Base-by-base conservation (phyloP, 2,329 filamentous ascomycete species). In the Kalaharituber pfeilii region DNA sequence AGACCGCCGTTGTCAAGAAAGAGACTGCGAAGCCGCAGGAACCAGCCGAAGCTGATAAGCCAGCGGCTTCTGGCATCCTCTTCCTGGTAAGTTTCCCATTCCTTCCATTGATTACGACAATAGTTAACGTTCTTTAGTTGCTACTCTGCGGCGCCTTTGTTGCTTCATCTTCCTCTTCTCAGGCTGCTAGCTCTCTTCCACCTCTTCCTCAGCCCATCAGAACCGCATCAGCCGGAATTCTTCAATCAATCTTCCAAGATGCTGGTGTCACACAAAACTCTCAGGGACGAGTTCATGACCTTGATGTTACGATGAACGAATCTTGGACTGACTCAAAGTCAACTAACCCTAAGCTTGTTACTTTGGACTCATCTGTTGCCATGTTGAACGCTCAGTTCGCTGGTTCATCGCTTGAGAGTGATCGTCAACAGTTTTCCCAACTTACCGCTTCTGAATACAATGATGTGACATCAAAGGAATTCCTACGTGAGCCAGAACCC, bases 61-160 rank as follows among this genome's bases (percentile, higher is more conserved):
- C 77, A 56, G 76, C 81, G 57, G 84, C 88, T 64, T 85, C 86
- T 51, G 79, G 86, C 64, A 71, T 96, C 64, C 75, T 96, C 68
- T 82, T 89, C 69, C 94, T 95, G 50, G 57, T 59, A 57, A 51
- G 57, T 52, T 24, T 33, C 24, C 36, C 20, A 15, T 27, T 33
- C 13, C 25, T 28, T 49, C 24, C 15, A 4, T 39, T 49, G 26
- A 25, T 30, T 29, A 24, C 27, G 44, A 9, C 50, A 29, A 30
- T 56, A 51, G 42, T 22, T 47, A 57, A 18, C 7, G 4, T 55
- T 42, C 54, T 57, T 15, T 53, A 62, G 86, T 84, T 95, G 62
- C 84, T 98, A 66, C 82, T 98, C 53, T 88, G 94, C 60, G 91
- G 91, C 66, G 91, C 91, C 52, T 94, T 95, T 66, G 87, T 96